These are phyloP conservation scores for Cunninghamia lanceolata DNA, from an alignment of 75 land plant genomes.

Conservation along the genomic window DNA sequence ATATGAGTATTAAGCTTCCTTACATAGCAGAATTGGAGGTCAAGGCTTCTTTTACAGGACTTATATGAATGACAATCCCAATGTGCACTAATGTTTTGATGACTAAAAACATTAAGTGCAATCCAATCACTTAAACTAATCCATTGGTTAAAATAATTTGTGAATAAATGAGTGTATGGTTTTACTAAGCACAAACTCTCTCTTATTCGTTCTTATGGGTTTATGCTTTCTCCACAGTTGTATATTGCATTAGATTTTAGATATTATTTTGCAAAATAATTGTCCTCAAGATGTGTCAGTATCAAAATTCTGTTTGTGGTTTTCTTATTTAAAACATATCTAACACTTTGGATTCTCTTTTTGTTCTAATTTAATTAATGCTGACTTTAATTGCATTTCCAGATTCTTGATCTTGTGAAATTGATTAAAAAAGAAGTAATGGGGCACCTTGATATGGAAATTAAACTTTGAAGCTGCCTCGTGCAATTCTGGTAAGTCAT, in stretches of 20 bases:
- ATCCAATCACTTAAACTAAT: not conserved
- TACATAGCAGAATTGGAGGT: not conserved
- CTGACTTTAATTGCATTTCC: not conserved
- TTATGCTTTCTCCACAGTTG: not conserved
- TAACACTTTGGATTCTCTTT: not conserved
- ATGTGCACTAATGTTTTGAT: not conserved
- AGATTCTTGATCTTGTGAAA: constrained; percentile 11
- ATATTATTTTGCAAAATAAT: not conserved
- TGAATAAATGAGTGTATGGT: not conserved
- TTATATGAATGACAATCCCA: not conserved
- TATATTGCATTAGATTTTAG: not conserved
- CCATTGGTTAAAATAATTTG: not conserved
- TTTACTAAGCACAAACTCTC: not conserved
- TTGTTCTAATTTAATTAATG: not conserved
- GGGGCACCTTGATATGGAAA: not conserved
- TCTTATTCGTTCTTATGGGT: not conserved
- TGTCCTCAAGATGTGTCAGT: not conserved
- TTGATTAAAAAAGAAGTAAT: constrained; percentile 1
- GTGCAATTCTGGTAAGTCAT: not conserved
- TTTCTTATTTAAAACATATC: not conserved
- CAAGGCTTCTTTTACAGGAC: not conserved
- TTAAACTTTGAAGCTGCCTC: not conserved
- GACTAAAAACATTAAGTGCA: not conserved
- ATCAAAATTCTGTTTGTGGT: not conserved
- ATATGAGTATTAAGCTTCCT: not conserved